Base-by-base conservation (phyloP, 371 early-diverging fungal genomes). In the Mucor indicus region DNA sequence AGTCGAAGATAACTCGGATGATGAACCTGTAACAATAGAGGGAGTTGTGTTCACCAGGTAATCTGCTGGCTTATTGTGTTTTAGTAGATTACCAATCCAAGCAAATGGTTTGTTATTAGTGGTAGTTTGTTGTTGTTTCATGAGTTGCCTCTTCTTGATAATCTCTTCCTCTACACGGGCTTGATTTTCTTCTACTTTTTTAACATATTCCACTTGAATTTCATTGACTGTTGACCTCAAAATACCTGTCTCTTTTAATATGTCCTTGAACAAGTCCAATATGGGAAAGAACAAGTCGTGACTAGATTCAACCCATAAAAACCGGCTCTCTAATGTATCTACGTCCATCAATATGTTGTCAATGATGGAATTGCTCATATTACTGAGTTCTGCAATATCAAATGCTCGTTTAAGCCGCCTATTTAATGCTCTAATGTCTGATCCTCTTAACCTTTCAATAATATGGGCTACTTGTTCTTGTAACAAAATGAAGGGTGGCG, bases 291-390 rank as follows among this genome's bases (percentile, higher is more conserved):
- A 80, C 10, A 69, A 42, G 4, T 33, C 35, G 4, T 13, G 35
- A 33, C 35, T 33, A n/a, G n/a, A n/a, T n/a, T n/a, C n/a, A n/a
- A n/a, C n/a, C 75, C 80, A 77, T 25, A 64, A 31, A 61, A 85
- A 86, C 7, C 79, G 69, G 9, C 58, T 55, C 3, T 68, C 53
- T 16, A 89, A 56, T 24, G 53, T 69, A 23, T 70, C 72, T 10
- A 86, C 67, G 35, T 87, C 90, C 4, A 72, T 60, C 16, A 77
- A 36, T 21, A 86, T 67, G 40, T 78, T 86, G 12, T 83, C 80
- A 21, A 89, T 79, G 17, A 89, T 81, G 19, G 77, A 79, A 46
- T 89, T 85, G 48, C 85, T 84, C 74, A 87, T 77, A 20, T 73
- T 71, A 13, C 83, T 81, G 4, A 89, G 64, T 24, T 86, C 86